A percentile compares a stretch with the other conserved stretches of the same genome.
Evolutionary conservation across 2,329 filamentous ascomycete species (phyloP).

Genomic region (Hymenoscyphus linearis): DNA sequence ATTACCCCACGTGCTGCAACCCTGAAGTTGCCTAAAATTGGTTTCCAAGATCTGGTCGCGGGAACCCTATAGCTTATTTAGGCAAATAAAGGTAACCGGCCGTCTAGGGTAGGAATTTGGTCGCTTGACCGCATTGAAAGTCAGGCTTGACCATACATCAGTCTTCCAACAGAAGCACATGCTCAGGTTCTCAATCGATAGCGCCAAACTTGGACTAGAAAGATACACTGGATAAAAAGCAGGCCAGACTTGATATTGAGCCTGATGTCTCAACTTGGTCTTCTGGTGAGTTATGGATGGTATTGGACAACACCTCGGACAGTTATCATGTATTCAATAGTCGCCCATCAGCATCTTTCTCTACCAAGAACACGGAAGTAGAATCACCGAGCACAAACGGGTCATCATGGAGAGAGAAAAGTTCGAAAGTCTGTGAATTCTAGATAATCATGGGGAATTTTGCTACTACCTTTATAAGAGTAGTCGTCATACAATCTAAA

Average conservation of each 20-base stretch:
- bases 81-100: background rate
- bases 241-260: background rate
- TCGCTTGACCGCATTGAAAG: background rate
- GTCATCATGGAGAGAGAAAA: background rate
- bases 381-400: background rate
- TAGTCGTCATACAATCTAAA: constrained; percentile 13
- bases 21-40: background rate
- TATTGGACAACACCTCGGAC: background rate
- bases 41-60: background rate
- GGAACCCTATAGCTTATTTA: background rate
- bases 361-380: background rate
- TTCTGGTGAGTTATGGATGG: background rate
- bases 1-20: constrained; percentile 1
- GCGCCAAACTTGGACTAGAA: too few relatives aligned
- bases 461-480: background rate
- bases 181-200: background rate
- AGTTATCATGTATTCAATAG: background rate
- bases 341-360: background rate
- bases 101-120: background rate
- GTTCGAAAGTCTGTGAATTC: background rate
- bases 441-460: background rate
- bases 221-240: background rate
- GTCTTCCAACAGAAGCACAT: background rate
- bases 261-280: background rate
- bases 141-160: background rate